Base-by-base conservation (phyloP, 306 rosid species). In the Biancaea sappan region DNA sequence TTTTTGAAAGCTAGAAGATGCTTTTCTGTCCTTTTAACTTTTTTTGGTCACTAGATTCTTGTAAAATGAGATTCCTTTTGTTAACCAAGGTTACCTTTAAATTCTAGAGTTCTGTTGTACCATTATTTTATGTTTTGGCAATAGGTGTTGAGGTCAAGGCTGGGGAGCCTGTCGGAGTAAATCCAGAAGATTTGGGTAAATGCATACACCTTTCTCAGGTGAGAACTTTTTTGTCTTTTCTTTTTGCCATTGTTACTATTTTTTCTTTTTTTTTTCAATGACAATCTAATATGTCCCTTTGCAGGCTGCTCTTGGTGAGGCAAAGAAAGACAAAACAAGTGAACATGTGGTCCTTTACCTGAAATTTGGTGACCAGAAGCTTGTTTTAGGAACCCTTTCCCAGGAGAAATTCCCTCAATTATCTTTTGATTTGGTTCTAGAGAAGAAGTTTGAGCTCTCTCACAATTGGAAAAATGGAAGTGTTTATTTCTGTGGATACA, bases 111-210 rank as follows among this genome's bases (percentile, higher is more conserved):
- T 46, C 10, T 16, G 11, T 43, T 62, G 12, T 34, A 28, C 29
- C 52, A 8, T 61, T 1, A 34, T 35, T 25, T 47, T 54, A 8
- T 52, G 15, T 57, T 5, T 18, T 69, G 35, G 0, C 65, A 75
- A 41, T 72, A 94, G 99, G 99, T 63, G 86, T 87, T 79, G 99
- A 94, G 88, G 95, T 92, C 32, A 92, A 88, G 84, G 85, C 81
- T 3, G 97, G 97, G 35, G 75, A 83, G 59, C 46, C 88, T 14
- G 59, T 88, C 8, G 80, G 53, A 4, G 88, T 90, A 3, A 54
- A 60, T 8, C 94, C 91, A 4, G 69, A 29, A 0, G 73, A 16
- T 2, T 5, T 6, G 2, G 56, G 8, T 4, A 77, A 40, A 18
- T 66, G 75, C 51, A 38, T 92, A 3, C 99, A 94, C 74, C 79